These are phyloP conservation scores for Yamadazyma dendronema DNA, from an alignment of 1,139 yeast species.

Conservation along the genomic window DNA sequence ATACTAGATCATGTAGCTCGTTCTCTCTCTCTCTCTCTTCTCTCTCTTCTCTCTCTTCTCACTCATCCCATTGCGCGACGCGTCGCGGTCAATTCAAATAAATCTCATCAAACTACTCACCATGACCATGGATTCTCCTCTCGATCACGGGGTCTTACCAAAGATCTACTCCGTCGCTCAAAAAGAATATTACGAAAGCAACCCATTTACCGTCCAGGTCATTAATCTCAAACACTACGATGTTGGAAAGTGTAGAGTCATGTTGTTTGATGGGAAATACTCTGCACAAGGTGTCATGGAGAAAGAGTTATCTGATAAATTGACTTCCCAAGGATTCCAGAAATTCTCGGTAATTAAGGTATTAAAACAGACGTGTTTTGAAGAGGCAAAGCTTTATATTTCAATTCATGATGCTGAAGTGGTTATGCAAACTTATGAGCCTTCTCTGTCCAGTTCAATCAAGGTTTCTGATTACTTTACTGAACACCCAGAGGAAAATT, in stretches of 20 bases:
- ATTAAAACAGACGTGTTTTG: constrained; percentile 46
- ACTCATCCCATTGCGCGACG: constrained; percentile 1
- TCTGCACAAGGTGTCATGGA: constrained; percentile 66
- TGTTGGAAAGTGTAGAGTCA: constrained; percentile 44
- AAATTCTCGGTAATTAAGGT: constrained; percentile 33
- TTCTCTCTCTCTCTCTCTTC: too few species aligned
- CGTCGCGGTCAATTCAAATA: neutral
- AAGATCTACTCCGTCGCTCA: constrained; percentile 25
- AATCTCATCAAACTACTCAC: neutral
- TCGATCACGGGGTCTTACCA: constrained; percentile 26
- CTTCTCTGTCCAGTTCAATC: constrained; percentile 37
- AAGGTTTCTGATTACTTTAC: constrained; percentile 53
- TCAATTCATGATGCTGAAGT: constrained; percentile 54
- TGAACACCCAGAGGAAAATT: constrained; percentile 55
- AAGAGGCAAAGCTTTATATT: constrained; percentile 52
- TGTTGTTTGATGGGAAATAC: constrained; percentile 65
- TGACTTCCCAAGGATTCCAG: constrained; percentile 44
- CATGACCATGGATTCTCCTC: constrained; percentile 11
- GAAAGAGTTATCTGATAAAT: constrained; percentile 52
- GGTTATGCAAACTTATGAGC: constrained; percentile 38
- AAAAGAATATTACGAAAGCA: constrained; percentile 20
- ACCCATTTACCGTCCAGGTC: constrained; percentile 45
- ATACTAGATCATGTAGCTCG: too few species aligned
- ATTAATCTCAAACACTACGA: constrained; percentile 44
- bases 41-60: too few species aligned